These are phyloP conservation scores for Aspergillus indologenus DNA, from an alignment of 495 filamentous ascomycete genomes.

Conservation along the genomic window DNA sequence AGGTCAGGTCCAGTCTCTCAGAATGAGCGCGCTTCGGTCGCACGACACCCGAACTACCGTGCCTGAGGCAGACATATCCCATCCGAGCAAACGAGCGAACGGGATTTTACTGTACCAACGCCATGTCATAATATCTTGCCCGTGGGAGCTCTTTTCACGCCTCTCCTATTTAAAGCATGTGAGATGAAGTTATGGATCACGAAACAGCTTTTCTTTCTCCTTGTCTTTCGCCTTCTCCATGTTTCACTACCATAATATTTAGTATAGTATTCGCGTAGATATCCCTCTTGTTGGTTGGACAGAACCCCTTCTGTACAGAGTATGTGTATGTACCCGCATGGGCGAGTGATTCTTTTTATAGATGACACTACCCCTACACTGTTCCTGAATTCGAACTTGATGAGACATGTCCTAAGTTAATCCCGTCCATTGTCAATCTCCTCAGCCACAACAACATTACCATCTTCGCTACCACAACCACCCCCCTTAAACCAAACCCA, in stretches of 20 bases:
- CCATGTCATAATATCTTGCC: not conserved
- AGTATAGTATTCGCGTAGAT: not conserved
- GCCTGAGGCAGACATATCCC: not conserved
- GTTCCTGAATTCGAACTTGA: no score
- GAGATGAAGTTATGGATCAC: conserved; percentile 23
- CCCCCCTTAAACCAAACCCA: no score
- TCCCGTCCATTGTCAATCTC: no score
- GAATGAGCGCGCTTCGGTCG: not conserved
- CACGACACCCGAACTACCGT: not conserved
- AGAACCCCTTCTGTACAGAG: not conserved
- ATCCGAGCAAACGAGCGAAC: not conserved
- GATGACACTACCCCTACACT: not conserved
- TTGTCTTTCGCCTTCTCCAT: not conserved
- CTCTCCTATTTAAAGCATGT: conserved; percentile 14
- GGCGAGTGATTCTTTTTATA: not conserved
- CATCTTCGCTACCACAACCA: no score
- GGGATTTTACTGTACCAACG: not conserved
- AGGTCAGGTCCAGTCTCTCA: not conserved
- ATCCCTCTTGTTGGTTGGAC: not conserved
- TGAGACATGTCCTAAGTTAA: no score
- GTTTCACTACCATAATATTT: not conserved
- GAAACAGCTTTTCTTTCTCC: conserved; percentile 10
- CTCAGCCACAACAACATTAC: no score
- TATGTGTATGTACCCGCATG: not conserved
- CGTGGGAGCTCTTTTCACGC: not conserved